Percentiles rank a stretch among this genome's conserved stretches.
These are phyloP conservation scores for Tubosaeta sp. DNA, from an alignment of 768 basidiomycete genomes.

Conservation along the genomic window DNA sequence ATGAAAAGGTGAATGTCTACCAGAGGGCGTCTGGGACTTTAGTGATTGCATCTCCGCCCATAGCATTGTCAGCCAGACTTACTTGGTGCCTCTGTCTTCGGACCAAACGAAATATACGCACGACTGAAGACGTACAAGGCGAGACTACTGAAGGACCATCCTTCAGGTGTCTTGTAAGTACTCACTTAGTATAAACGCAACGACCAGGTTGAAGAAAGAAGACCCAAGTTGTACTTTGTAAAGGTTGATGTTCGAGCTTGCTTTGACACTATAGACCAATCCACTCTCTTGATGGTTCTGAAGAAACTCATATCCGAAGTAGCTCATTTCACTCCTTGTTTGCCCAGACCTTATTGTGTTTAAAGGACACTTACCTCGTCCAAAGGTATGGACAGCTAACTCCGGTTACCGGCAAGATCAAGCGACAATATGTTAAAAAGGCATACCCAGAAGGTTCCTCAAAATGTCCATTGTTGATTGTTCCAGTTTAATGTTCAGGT, in stretches of 20 bases:
- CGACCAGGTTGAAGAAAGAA: constrained; percentile 26
- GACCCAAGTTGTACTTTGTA: constrained; percentile 90
- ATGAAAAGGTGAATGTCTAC: constrained; percentile 63
- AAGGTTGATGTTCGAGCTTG: constrained; percentile 96
- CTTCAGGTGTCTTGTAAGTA: constrained; percentile 50
- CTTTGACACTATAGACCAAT: constrained; percentile 94
- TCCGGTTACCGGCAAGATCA: constrained; percentile 51
- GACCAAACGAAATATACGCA: constrained; percentile 75
- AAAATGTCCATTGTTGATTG: not conserved
- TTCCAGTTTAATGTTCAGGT: not conserved
- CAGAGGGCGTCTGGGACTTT: not conserved
- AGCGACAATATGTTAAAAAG: constrained; percentile 52
- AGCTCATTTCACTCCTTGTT: not conserved
- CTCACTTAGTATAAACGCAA: not conserved
- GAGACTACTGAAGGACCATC: constrained; percentile 34
- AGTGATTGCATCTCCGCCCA: not conserved
- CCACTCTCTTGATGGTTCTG: constrained; percentile 75
- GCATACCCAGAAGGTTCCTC: constrained; percentile 63
- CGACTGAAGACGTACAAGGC: constrained; percentile 70
- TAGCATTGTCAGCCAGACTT: constrained; percentile 60
- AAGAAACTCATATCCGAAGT: constrained; percentile 72
- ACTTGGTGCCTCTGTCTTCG: constrained; percentile 80
- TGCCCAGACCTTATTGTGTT: not conserved
- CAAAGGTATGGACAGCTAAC: constrained; percentile 68
- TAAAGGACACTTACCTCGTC: constrained; percentile 67